Conservation (phyloP, 768 basidiomycete species). For the Podaxis sp. region DNA sequence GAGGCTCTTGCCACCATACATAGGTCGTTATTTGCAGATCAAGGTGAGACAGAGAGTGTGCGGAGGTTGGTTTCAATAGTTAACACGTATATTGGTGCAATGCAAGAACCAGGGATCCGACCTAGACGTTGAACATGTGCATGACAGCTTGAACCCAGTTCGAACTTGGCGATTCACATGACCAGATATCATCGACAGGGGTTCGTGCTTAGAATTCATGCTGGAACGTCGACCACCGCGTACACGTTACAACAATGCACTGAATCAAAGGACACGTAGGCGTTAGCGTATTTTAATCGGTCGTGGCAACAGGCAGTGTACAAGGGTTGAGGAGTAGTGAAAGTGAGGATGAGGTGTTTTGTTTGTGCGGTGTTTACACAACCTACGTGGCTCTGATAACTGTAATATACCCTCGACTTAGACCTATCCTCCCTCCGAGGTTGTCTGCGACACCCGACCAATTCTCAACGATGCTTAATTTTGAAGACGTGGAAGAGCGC, state of each 20-base stretch:
- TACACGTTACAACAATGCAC: not conserved
- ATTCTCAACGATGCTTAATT: constrained; percentile 63
- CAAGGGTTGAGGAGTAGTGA: not conserved
- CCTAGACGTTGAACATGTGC: no score
- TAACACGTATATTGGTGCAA: not conserved
- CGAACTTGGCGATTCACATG: not conserved
- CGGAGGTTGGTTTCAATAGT: not conserved
- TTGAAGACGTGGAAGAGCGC: constrained; percentile 96
- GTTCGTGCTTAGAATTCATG: not conserved
- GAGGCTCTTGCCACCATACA: not conserved
- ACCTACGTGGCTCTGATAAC: constrained; percentile 32
- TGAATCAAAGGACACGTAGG: not conserved
- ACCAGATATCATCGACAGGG: not conserved
- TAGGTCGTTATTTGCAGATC: not conserved
- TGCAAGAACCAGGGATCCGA: not conserved
- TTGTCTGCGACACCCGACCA: constrained; percentile 41
- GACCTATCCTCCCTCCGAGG: constrained; percentile 21
- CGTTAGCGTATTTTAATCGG: not conserved
- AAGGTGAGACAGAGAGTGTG: not conserved
- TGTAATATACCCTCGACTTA: not conserved
- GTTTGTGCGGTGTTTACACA: constrained; percentile 30
- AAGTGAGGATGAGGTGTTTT: constrained; percentile 1
- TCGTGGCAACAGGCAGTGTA: not conserved
- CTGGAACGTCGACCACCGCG: not conserved
- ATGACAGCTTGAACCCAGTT: no score